These are phyloP conservation scores for Sclerotinia borealis DNA, from an alignment of 2,329 filamentous ascomycete genomes.

Conservation along the genomic window DNA sequence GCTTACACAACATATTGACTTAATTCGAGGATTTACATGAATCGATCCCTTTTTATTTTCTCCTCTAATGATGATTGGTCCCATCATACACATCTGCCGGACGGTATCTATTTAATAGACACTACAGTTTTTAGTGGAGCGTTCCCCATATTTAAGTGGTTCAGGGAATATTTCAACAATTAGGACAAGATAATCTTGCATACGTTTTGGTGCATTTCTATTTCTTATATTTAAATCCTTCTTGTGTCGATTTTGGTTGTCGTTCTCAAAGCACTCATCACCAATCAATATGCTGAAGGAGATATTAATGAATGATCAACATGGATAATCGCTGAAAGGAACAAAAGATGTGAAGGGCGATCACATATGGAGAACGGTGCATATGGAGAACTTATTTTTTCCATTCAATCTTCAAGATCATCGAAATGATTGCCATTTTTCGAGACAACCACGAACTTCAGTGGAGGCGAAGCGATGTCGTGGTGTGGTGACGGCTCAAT, in stretches of 20 bases:
- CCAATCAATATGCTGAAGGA: neutral
- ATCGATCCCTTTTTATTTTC: neutral
- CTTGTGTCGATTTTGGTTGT: neutral
- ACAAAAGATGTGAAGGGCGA: neutral
- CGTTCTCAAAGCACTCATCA: neutral
- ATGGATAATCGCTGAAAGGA: neutral
- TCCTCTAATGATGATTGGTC: neutral
- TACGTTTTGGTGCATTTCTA: neutral
- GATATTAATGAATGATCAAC: slow-evolving; percentile 1
- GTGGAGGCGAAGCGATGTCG: neutral
- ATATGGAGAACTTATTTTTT: no score
- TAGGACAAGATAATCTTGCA: slow-evolving; percentile 2
- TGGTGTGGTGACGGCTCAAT: neutral
- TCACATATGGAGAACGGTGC: no score
- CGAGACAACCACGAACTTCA: neutral
- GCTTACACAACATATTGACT: neutral
- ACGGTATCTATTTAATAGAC: neutral
- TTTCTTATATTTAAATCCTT: neutral
- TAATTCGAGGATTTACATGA: neutral
- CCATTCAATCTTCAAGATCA: neutral
- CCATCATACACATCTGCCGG: neutral
- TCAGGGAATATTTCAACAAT: neutral
- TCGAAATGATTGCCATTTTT: slow-evolving; percentile 1
- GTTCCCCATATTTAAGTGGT: slow-evolving; percentile 7
- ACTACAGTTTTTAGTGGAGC: neutral